Evolutionary conservation across 2,329 filamentous ascomycete genomes (phyloP).

Genomic region (Aspergillus sp.): DNA sequence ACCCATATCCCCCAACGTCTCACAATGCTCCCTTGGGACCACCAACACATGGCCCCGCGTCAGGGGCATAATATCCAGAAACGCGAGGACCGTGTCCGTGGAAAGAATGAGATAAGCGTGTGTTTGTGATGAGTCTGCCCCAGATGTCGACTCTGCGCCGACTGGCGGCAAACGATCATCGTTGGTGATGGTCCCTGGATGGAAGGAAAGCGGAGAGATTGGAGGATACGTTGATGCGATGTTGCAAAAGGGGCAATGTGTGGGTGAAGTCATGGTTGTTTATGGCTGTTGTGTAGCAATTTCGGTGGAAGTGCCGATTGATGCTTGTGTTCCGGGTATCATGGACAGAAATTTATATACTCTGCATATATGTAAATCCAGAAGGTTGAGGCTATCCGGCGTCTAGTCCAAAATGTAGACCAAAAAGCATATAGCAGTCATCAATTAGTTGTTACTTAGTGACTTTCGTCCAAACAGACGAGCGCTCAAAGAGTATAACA

Average conservation of each 20-base stretch:
- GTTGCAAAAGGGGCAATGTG: slow-evolving; percentile 50
- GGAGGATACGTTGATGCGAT: slow-evolving; percentile 47
- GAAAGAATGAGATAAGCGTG: slow-evolving; percentile 59
- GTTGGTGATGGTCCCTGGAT: slow-evolving; percentile 12
- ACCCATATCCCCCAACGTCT: slow-evolving; percentile 66
- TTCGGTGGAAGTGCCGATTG: too few relatives aligned
- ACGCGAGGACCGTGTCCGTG: slow-evolving; percentile 69
- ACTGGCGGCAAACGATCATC: slow-evolving; percentile 12
- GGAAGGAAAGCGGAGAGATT: slow-evolving; percentile 17
- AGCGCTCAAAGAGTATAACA: too few relatives aligned
- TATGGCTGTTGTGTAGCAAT: too few relatives aligned
- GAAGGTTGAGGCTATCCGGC: too few relatives aligned
- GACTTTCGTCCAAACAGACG: too few relatives aligned
- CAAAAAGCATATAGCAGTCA: too few relatives aligned
- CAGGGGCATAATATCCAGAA: slow-evolving; percentile 88
- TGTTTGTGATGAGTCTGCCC: background rate
- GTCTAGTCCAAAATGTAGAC: too few relatives aligned
- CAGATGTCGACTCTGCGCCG: background rate
- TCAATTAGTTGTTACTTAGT: too few relatives aligned
- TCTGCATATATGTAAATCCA: too few relatives aligned
- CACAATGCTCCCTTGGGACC: slow-evolving; percentile 66
- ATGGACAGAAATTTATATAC: too few relatives aligned
- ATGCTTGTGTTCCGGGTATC: too few relatives aligned
- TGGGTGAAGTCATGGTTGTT: background rate
- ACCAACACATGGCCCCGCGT: slow-evolving; percentile 75